Evolutionary conservation across 371 early-diverging fungal species (phyloP).

Genomic region (Mortierella sp.): DNA sequence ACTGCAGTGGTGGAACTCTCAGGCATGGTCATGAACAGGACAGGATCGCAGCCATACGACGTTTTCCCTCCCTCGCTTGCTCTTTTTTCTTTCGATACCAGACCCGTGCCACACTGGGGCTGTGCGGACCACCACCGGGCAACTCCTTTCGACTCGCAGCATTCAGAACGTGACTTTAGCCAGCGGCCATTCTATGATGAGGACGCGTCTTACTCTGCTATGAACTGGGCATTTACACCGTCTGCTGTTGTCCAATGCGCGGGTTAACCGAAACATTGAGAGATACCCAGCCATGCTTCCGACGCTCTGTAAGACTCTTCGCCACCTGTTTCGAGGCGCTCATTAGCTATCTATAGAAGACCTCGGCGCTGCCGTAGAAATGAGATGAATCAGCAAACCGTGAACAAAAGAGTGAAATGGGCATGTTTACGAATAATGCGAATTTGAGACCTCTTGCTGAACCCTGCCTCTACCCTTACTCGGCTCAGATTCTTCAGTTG

Average conservation of each 20-base stretch:
- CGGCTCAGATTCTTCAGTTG: no score
- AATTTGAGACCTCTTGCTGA: no score
- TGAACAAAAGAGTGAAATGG: no score
- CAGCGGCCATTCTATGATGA: neutral
- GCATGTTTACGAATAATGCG: no score
- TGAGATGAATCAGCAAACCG: no score
- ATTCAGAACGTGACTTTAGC: neutral
- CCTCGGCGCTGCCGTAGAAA: no score
- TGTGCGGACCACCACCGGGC: neutral
- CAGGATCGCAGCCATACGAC: neutral
- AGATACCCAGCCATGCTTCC: no score
- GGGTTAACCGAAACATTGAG: no score
- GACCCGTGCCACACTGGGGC: neutral
- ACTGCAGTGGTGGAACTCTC: constrained; percentile 34
- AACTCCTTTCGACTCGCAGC: neutral
- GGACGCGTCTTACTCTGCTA: neutral
- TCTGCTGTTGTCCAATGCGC: constrained; percentile 23
- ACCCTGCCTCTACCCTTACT: no score
- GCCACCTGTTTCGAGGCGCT: no score
- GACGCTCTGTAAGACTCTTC: no score
- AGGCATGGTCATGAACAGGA: neutral
- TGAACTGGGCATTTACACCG: constrained; percentile 15
- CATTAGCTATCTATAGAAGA: no score
- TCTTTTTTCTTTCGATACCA: neutral
- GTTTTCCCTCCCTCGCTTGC: constrained; percentile 9